Evolutionary conservation across 2,329 filamentous ascomycete species (phyloP).

Genomic region (Pseudopithomyces chartarum): DNA sequence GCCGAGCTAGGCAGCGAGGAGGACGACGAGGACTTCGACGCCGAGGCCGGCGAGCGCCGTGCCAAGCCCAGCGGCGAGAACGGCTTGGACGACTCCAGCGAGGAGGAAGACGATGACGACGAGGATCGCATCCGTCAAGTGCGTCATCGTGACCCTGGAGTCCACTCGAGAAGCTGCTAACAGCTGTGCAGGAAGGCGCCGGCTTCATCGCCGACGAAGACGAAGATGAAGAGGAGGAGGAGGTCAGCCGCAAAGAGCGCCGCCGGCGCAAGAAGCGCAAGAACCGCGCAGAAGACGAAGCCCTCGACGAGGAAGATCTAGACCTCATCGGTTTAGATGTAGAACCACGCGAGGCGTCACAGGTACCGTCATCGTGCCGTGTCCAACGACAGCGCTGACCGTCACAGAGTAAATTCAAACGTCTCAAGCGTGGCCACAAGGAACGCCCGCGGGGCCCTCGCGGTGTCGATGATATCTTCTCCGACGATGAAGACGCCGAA

Average conservation of each 20-base stretch:
- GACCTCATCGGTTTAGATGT: slow-evolving; percentile 88
- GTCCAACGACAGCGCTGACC: slow-evolving; percentile 15
- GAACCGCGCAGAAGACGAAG: slow-evolving; percentile 77
- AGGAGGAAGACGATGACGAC: slow-evolving; percentile 48
- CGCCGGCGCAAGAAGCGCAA: slow-evolving; percentile 79
- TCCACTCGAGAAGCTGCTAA: slow-evolving; percentile 17
- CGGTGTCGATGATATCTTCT: slow-evolving; percentile 90
- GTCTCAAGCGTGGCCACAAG: slow-evolving; percentile 88
- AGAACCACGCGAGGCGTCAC: slow-evolving; percentile 67
- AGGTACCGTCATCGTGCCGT: slow-evolving; percentile 58
- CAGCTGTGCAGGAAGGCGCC: slow-evolving; percentile 71
- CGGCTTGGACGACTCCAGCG: slow-evolving; percentile 44
- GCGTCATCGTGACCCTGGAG: slow-evolving; percentile 15
- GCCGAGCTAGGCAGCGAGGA: slow-evolving; percentile 76
- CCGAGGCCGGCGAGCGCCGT: slow-evolving; percentile 26
- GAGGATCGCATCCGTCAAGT: slow-evolving; percentile 41
- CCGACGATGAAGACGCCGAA: slow-evolving; percentile 84
- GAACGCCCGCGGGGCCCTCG: slow-evolving; percentile 66
- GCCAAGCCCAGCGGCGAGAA: slow-evolving; percentile 36
- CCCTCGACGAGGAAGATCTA: slow-evolving; percentile 91
- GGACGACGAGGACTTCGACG: slow-evolving; percentile 46
- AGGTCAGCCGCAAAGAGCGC: slow-evolving; percentile 54
- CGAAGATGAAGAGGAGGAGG: slow-evolving; percentile 67
- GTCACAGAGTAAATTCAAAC: slow-evolving; percentile 85
- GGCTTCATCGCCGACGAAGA: slow-evolving; percentile 97